Base-by-base conservation (phyloP, 2,329 filamentous ascomycete genomes). In the Pseudogymnoascus sp. region DNA sequence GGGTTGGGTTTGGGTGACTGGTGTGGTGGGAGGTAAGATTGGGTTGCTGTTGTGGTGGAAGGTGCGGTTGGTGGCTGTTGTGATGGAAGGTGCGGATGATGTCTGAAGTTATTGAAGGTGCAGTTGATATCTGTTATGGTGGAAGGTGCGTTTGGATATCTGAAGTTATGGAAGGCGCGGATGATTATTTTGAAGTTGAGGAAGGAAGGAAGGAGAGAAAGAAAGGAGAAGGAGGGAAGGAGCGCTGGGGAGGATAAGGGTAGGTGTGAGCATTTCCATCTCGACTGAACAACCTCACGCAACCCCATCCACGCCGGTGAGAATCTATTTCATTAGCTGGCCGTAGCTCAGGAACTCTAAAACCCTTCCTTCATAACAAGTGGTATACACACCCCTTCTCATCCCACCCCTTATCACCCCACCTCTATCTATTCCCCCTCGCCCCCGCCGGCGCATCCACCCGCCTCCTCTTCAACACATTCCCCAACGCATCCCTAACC, bases 401-500 rank as follows among this genome's bases (percentile, higher is more conserved):
- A 31, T 8, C 28, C 8, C 28, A 31, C 7, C 28, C 28, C 28
- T 10, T 10, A 31, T 28, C 25, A 6, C 38, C 21, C 14, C 0
- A n/a, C 44, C 44, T 7, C 53, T 65, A 74, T 68, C 71, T 69
- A 68, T 71, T 73, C 8, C 71, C 72, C 62, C 67, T 73, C 16
- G 87, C 86, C 2, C 87, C 86, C 14, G 81, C 79, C 1, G 87
- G 87, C 12, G 82, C 87, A 70, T 87, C 84, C 12, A 79, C 74
- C 67, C 88, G 81, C 69, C 85, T 78, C 71, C 81, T 85, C 73
- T 84, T 82, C 64, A 93, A 76, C 28, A 87, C 86, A 64, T 81
- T 83, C 23, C 86, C 86, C 69, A 96, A 81, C 0, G 92, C 92
- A 74, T 91, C 88, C 69, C 87, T 83, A 7, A 97, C 93, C 76